Percentiles rank a stretch among this genome's conserved stretches.
These are phyloP conservation scores for Syncephalastrum monosporum DNA, from an alignment of 371 early-diverging fungal species.

Conservation along the genomic window DNA sequence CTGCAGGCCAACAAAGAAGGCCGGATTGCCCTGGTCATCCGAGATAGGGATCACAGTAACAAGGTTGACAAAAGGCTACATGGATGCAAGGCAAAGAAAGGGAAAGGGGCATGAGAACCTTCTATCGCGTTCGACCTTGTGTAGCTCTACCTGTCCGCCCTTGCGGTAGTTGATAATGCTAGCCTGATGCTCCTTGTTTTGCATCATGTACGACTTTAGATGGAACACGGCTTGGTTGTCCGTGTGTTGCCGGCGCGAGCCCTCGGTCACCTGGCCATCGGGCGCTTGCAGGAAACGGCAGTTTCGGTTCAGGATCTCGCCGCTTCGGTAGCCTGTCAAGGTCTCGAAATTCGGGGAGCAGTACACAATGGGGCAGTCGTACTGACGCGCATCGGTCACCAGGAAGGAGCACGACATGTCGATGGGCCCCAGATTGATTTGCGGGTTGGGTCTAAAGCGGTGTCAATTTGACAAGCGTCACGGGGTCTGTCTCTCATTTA, in stretches of 20 bases:
- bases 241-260: conserved; percentile 55
- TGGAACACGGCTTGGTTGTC: conserved; percentile 61
- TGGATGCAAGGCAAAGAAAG: background rate
- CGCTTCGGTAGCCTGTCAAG: conserved; percentile 62
- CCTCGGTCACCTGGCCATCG: conserved; percentile 52
- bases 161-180: conserved; percentile 69
- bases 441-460: conserved; percentile 50
- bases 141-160: conserved; percentile 51
- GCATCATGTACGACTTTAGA: conserved; percentile 50
- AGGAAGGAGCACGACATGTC: conserved; percentile 67
- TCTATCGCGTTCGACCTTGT: background rate
- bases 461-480: background rate
- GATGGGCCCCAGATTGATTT: conserved; percentile 66
- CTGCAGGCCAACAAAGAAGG: conserved; percentile 75
- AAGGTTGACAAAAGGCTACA: conserved; percentile 71
- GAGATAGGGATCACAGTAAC: conserved; percentile 68
- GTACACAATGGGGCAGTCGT: conserved; percentile 61
- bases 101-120: conserved; percentile 1
- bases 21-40: conserved; percentile 40
- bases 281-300: conserved; percentile 72
- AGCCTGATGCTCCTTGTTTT: conserved; percentile 63
- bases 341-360: conserved; percentile 64
- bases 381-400: conserved; percentile 54
- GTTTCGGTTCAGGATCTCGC: conserved; percentile 63
- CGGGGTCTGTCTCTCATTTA: background rate